phyloP scores from a whole-genome alignment of 1,139 yeast species.

The Candida albicans region DNA sequence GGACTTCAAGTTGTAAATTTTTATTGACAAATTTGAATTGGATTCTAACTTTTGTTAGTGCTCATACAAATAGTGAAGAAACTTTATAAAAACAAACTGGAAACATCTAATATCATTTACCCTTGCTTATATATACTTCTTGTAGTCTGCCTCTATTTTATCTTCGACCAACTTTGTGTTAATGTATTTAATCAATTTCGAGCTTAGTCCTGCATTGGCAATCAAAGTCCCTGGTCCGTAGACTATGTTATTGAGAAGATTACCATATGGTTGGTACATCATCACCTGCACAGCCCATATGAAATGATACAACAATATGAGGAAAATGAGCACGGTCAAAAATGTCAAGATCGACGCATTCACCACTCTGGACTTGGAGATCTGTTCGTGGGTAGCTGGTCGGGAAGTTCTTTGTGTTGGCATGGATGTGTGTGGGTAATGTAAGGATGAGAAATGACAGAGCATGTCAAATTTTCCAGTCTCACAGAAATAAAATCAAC shows the following conservation, averaged over 20 bases:
- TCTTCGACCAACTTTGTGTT: constrained; percentile 38
- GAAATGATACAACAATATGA: constrained; percentile 32
- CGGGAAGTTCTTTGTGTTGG: neutral
- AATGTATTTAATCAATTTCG: constrained; percentile 29
- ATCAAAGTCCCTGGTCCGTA: constrained; percentile 42
- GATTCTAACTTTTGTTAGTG: constrained; percentile 49
- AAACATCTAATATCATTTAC: too few species aligned
- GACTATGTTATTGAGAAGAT: constrained; percentile 32
- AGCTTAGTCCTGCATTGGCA: constrained; percentile 36
- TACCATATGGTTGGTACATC: constrained; percentile 31
- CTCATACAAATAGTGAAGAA: constrained; percentile 19
- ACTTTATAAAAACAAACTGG: too few species aligned
- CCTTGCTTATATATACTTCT: constrained; percentile 39
- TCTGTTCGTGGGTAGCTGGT: constrained; percentile 16
- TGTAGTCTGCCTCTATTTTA: constrained; percentile 45
- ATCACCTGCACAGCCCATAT: constrained; percentile 39
- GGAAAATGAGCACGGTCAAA: constrained; percentile 26
- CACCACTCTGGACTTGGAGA: constrained; percentile 38
- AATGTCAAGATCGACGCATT: constrained; percentile 38
- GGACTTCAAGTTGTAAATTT: constrained; percentile 90
- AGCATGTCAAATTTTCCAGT: too few species aligned
- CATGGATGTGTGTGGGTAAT: neutral
- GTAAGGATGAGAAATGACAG: neutral
- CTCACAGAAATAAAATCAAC: too few species aligned
- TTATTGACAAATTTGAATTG: constrained; percentile 68